These are phyloP conservation scores for Guadua angustifolia DNA, from an alignment of 176 grass and related monocot genomes.

Conservation along the genomic window DNA sequence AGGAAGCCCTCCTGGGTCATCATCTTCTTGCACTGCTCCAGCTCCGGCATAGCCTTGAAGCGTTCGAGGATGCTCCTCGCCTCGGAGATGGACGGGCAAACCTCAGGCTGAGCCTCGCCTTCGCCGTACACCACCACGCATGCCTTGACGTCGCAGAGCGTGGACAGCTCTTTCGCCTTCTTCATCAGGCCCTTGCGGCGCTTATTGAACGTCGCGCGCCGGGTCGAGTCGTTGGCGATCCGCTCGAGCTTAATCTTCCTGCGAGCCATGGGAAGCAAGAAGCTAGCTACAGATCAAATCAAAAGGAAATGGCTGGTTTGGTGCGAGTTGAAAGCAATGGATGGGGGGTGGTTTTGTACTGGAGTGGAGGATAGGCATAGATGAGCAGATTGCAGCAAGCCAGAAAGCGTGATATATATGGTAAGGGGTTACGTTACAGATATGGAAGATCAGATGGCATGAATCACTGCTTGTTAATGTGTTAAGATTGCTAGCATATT, in stretches of 20 bases:
- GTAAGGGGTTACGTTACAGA: constrained; percentile 1
- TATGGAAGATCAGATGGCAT: not conserved
- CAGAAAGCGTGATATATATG: not conserved
- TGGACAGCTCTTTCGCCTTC: constrained; percentile 41
- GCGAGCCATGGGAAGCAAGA: constrained; percentile 35
- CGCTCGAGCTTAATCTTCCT: constrained; percentile 42
- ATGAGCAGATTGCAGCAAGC: not conserved
- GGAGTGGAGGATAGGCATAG: not conserved
- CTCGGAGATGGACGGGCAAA: constrained; percentile 19
- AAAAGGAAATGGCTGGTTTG: not conserved
- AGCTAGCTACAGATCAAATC: not conserved
- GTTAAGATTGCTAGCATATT: not conserved
- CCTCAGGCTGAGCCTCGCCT: constrained; percentile 6
- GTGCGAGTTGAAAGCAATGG: not conserved
- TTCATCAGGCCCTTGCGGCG: constrained; percentile 37
- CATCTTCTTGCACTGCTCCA: constrained; percentile 43
- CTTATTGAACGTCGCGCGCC: constrained; percentile 39
- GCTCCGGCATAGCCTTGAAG: constrained; percentile 41
- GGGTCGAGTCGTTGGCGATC: constrained; percentile 27
- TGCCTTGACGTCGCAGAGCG: constrained; percentile 31
- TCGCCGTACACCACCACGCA: constrained; percentile 46
- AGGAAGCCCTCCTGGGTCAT: constrained; percentile 51
- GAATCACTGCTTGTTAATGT: constrained; percentile 2
- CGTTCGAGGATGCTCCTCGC: not conserved
- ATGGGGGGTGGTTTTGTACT: not conserved